phyloP scores from a whole-genome alignment of 441 rosid species.

The Pelargonium citronellum region DNA sequence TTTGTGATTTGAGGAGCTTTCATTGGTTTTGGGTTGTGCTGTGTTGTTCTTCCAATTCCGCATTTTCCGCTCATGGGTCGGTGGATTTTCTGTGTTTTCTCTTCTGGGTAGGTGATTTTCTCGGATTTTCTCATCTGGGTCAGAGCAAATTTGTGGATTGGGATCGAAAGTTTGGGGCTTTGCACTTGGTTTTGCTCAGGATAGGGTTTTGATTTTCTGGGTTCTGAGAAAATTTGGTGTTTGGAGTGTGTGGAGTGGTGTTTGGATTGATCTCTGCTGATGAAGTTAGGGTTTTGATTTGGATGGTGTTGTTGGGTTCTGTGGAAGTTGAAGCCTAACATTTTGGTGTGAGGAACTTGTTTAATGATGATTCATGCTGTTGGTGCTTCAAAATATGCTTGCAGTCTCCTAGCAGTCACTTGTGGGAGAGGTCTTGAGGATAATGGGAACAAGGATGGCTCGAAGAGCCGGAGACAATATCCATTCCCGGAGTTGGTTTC shows the following conservation, averaged over 20 bases:
- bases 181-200: neutral
- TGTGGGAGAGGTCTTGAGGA: constrained; percentile 3
- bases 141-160: neutral
- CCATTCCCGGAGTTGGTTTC: constrained; percentile 18
- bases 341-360: neutral
- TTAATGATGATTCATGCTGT: neutral
- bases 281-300: too few relatives aligned
- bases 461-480: constrained; percentile 1
- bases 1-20: neutral
- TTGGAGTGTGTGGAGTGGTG: neutral
- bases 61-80: constrained; percentile 1
- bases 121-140: constrained; percentile 1
- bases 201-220: constrained; percentile 1
- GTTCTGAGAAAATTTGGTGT: neutral
- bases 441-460: neutral
- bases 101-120: constrained; percentile 2
- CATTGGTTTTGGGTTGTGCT: too few relatives aligned
- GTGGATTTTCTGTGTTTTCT: neutral
- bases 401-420: constrained; percentile 15
- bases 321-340: neutral
- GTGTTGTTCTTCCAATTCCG: neutral
- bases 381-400: constrained; percentile 7
- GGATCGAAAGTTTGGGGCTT: constrained; percentile 3
- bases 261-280: neutral
- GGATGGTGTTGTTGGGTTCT: neutral